Evolutionary conservation across 441 rosid species (phyloP).

Genomic region (Gossypium aridum): DNA sequence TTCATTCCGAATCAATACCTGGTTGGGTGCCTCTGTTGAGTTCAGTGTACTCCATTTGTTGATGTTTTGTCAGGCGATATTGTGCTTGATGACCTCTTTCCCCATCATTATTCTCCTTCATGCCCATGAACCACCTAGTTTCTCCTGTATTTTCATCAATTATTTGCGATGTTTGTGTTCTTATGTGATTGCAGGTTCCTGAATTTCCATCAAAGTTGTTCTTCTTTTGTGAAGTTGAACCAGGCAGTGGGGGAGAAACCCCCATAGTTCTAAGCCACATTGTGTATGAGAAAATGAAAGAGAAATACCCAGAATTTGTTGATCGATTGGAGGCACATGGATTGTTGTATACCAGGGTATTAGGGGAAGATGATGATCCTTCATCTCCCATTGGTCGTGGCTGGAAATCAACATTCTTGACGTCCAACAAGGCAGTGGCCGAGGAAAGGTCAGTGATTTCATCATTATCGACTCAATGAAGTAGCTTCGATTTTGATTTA

Average conservation of each 20-base stretch:
- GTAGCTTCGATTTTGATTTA: no score
- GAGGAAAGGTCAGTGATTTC: conserved; percentile 45
- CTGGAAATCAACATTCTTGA: conserved; percentile 91
- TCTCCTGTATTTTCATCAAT: no score
- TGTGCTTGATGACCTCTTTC: no score
- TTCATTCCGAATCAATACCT: no score
- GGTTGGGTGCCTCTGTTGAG: no score
- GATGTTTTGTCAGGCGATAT: no score
- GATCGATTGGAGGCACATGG: conserved; percentile 58
- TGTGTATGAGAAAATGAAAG: conserved; percentile 63
- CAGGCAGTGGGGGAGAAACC: conserved; percentile 84
- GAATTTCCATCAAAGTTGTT: conserved; percentile 79
- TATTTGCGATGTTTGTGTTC: not conserved
- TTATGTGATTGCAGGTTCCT: conserved; percentile 44
- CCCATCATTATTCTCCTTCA: no score
- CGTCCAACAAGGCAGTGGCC: conserved; percentile 59
- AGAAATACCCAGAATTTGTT: conserved; percentile 63
- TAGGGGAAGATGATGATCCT: conserved; percentile 80
- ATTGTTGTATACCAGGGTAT: conserved; percentile 54
- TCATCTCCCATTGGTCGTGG: conserved; percentile 92
- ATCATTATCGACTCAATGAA: not conserved
- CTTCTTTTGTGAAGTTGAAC: conserved; percentile 86
- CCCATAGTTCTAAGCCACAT: conserved; percentile 80
- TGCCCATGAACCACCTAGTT: no score
- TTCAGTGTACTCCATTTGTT: no score